A percentile compares a stretch with the other conserved stretches of the same genome.
These are phyloP conservation scores for Backusella morwellensis DNA, from an alignment of 192 early-diverging fungal genomes.

Conservation along the genomic window DNA sequence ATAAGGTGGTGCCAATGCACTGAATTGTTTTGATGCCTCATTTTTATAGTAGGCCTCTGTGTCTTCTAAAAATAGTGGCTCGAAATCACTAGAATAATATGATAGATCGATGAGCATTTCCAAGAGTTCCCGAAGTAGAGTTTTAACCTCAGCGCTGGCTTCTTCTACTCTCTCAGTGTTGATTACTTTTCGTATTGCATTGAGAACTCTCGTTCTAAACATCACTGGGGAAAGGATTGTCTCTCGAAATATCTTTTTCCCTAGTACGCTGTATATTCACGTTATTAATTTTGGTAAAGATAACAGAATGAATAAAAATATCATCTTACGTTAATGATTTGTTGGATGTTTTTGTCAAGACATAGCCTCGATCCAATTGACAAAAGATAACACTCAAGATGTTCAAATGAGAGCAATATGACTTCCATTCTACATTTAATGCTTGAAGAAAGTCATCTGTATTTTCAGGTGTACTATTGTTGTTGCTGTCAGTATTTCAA, in stretches of 20 bases:
- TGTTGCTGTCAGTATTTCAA: not conserved
- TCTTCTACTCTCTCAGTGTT: constrained; percentile 32
- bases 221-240: not conserved
- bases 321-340: not conserved
- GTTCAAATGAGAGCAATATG: not conserved
- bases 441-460: not conserved
- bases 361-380: constrained; percentile 13
- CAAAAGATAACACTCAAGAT: constrained; percentile 15
- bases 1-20: constrained; percentile 50
- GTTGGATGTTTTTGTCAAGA: not conserved
- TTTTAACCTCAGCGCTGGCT: constrained; percentile 54
- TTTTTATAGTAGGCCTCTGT: constrained; percentile 70
- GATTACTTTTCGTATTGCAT: constrained; percentile 5
- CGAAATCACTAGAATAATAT: constrained; percentile 76
- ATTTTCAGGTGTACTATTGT: not conserved
- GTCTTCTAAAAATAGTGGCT: constrained; percentile 65
- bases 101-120: constrained; percentile 75
- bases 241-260: constrained; percentile 2
- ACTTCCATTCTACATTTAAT: constrained; percentile 9
- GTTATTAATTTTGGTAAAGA: not conserved
- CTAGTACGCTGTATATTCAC: not conserved
- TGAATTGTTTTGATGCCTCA: constrained; percentile 63
- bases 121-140: constrained; percentile 59
- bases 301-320: not conserved
- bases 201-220: not conserved